Evolutionary conservation across 257 asterid species (phyloP), one percentile per base, ranked within the genome.

Genomic region (Avicennia marina): DNA sequence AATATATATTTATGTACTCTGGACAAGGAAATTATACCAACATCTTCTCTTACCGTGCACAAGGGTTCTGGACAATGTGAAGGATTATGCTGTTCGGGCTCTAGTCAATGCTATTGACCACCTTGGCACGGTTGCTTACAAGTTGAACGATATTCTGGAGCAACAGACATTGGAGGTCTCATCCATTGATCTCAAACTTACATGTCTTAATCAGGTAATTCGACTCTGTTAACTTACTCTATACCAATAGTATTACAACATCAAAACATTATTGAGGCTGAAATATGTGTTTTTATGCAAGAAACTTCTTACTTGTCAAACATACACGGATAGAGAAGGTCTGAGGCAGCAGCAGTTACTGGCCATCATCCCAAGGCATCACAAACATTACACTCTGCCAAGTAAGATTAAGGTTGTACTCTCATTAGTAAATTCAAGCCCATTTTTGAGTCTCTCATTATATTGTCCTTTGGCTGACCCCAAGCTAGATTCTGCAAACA

Each of bases 101-200:
- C 87, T 91, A 32, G 98, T 91, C 69, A 91, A 91, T 66, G 95
- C 95, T 40, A 84, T 91, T 29, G 98, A 87, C 74, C 98, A 87
- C 74, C 85, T 91, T 44, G 98, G 98, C 25, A 87, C 98, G 11
- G 98, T 87, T 70, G 76, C 98, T 16, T 91, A 74, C 80, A 91
- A 91, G 67, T 74, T 91, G 73, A 91, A 83, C 53, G 90, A 87
- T 65, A 68, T 87, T 50, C 71, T 91, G 64, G 98, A 85, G 60
- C 94, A 91, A 52, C 94, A 91, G 63, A 62, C 85, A 36, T 4
- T 60, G 48, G 95, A 91, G 56, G 70, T 91, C 56, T 81, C 96
- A 26, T 63, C 89, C 66, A 67, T 81, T 72, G 95, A 85, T 69
- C 53, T 83, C 21, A 88, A 72, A 75, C 68, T 87, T 50, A 48